A percentile compares a stretch with the other conserved stretches of the same genome.
Evolutionary conservation across 257 asterid species (phyloP).

Genomic region (Pogostemon cablin): DNA sequence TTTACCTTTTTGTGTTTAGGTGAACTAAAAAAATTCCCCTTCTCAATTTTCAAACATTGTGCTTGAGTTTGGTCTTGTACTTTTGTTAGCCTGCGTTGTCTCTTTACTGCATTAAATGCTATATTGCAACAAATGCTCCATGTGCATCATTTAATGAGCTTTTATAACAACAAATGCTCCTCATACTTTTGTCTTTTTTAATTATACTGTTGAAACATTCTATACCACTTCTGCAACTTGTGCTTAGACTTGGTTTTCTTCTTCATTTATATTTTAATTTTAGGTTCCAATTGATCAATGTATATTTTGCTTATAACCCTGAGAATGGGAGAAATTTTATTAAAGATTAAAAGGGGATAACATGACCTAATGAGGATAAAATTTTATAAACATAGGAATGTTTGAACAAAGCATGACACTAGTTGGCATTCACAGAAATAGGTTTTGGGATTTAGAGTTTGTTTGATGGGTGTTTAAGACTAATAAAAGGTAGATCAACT

Average conservation of each 20-base stretch:
- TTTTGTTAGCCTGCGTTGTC: not conserved
- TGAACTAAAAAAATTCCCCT: too few species aligned
- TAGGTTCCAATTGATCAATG: not conserved
- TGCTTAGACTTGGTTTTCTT: not conserved
- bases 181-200: not conserved
- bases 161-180: not conserved
- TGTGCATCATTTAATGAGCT: not conserved
- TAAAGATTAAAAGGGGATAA: not conserved
- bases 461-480: not conserved
- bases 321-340: not conserved
- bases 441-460: not conserved
- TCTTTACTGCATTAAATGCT: not conserved
- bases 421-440: not conserved
- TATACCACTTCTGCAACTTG: not conserved
- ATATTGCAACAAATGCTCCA: not conserved
- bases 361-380: not conserved
- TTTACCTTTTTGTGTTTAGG: not conserved
- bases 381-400: not conserved
- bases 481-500: not conserved
- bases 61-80: not conserved
- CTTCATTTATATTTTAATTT: not conserved
- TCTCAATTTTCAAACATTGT: not conserved
- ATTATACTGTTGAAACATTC: not conserved
- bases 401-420: not conserved
- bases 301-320: not conserved